Base-by-base conservation (phyloP, 2,329 filamentous ascomycete species). In the Amesomyces nigricolor region DNA sequence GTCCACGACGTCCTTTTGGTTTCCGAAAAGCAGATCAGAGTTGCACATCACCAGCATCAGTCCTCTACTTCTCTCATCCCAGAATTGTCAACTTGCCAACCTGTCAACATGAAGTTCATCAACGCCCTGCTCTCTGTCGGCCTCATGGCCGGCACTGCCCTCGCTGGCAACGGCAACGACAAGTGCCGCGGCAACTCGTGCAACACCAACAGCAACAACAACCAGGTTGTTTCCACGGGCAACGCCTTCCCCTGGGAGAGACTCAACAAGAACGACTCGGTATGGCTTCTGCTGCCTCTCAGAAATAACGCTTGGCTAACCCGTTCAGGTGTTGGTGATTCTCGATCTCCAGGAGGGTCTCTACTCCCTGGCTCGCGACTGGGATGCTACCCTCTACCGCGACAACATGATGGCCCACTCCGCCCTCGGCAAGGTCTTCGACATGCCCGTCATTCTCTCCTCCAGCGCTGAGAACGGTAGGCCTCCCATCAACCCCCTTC, bases 391-490 rank as follows among this genome's bases (percentile, higher is more conserved):
- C 9, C 76, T 85, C 37, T 91, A 81, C 75, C 78, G 79, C 58
- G 80, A 86, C 66, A 81, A 81, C 68, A 82, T 89, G 60, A 71
- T 88, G 42, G 86, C 83, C 1, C 87, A 89, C 62, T 79, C 86
- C 16, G 79, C 79, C 5, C 67, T 89, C 2, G 86, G 81, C 54
- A 79, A 83, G 52, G 71, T 83, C 53, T 91, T 90, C 65, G 71
- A 84, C 64, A 67, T 89, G 3, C 87, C 88, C 5, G 81, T 86
- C 5, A 75, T 91, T 56, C 69, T 91, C 73, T 87, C 85, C 9
- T 87, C 83, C 5, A 89, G 86, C 6, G 83, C 85, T 4, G 78
- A 89, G 63, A 72, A 69, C 42, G 76, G 74, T 75, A 61, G 16
- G 53, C 45, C 16, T 14, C 30, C 17, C 51, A 16, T 2, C 2